Base-by-base conservation (phyloP, 306 rosid genomes). In the Dryas octopetala region DNA sequence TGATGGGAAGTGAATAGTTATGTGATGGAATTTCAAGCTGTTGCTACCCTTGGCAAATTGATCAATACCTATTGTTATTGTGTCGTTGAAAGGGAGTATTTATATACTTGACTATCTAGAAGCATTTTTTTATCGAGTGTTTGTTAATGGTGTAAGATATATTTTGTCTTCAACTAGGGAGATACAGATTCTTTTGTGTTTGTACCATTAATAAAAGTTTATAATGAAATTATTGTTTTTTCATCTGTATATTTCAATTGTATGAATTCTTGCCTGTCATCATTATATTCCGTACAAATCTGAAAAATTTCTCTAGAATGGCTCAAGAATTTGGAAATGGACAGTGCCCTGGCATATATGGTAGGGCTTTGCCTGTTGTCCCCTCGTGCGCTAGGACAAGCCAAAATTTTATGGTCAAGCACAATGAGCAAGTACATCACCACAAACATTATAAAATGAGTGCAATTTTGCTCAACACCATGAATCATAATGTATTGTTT, bases 1-100 rank as follows among this genome's bases (percentile, higher is more conserved):
- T 91, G 97, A 88, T 89, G 96, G 97, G 97, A 45, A 86, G 81
- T 63, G 85, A 74, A 62, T 89, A 76, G 78, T 75, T 16, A 51
- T 9, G 6, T 45, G 73, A 28, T 23, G 23, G 53, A 69, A 44
- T 49, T 71, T 71, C 76, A 61, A 58, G 43, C 15, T 66, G 65
- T 61, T 44, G 70, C 74, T 10, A 32, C 7, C 74, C 70, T 41
- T 5, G n/a, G 5, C 60, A 44, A 66, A 71, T 75, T 76, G 26
- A n/a, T 53, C 43, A 15, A 16, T 69, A 52, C 68, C 9, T 46
- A 15, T 52, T 45, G 43, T 17, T 68, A 32, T 28, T 38, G n/a
- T 28, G 19, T 40, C 7, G 60, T 70, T 47, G 54, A 62, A 54
- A 45, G 50, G 43, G 63, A 45, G 57, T 17, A 38, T 23, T 57